phyloP scores from a whole-genome alignment of 345 rosid species.

The Ceriops decandra region DNA sequence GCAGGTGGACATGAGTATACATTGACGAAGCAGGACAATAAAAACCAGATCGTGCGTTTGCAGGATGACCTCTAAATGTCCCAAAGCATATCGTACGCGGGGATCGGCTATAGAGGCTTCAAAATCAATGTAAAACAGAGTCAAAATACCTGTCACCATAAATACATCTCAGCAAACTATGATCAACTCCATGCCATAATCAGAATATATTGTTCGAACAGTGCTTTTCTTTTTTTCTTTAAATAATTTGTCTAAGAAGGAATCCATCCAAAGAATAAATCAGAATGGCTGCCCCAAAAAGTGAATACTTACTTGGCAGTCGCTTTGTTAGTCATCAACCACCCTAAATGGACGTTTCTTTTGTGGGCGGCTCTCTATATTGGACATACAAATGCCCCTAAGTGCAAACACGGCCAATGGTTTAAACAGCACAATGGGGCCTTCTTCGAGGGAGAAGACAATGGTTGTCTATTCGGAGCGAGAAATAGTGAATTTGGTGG shows the following conservation, averaged over 20 bases:
- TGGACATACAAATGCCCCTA: conserved; percentile 73
- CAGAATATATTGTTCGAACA: no score
- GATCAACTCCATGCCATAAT: no score
- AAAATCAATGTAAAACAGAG: conserved; percentile 79
- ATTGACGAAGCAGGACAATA: no score
- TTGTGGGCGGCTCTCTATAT: conserved; percentile 90
- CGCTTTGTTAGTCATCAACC: conserved; percentile 71
- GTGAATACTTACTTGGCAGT: conserved; percentile 58
- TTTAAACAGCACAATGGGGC: conserved; percentile 80
- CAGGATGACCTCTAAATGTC: conserved; percentile 61
- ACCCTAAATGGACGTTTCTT: conserved; percentile 63
- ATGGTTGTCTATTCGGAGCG: conserved; percentile 63
- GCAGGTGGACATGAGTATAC: no score
- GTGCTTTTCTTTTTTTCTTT: no score
- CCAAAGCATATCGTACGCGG: conserved; percentile 73
- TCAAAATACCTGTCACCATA: conserved; percentile 69
- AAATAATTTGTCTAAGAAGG: not conserved
- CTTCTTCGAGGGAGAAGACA: conserved; percentile 87
- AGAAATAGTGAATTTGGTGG: not conserved
- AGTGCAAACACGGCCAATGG: conserved; percentile 81
- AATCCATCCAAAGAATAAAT: no score
- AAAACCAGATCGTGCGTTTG: not conserved
- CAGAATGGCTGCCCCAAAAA: not conserved
- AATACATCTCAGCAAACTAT: conserved; percentile 1
- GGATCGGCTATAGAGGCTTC: conserved; percentile 94